These are phyloP conservation scores for Triangularia setosa DNA, from an alignment of 2,329 filamentous ascomycete species.

Conservation along the genomic window DNA sequence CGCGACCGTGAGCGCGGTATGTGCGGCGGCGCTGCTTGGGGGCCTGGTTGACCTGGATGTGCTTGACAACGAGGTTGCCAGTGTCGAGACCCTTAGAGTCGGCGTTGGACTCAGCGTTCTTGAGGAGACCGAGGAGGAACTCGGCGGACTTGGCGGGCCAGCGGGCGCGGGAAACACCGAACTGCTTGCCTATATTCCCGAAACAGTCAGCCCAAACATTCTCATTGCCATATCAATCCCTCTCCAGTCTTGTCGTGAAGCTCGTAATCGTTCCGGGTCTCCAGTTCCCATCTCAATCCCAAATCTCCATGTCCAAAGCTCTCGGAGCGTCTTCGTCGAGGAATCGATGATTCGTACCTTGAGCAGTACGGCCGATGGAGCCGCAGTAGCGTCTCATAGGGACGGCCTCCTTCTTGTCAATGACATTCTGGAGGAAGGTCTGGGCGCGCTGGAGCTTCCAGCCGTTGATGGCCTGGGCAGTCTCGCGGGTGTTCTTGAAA, in stretches of 20 bases:
- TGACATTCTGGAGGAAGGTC: constrained; percentile 96
- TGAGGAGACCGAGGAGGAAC: constrained; percentile 94
- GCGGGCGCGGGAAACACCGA: constrained; percentile 95
- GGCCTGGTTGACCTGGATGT: constrained; percentile 99
- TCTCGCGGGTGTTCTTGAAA: constrained; percentile 99
- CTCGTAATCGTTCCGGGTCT: neutral
- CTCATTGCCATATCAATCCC: constrained; percentile 21
- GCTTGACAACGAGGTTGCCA: constrained; percentile 96
- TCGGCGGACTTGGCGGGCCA: constrained; percentile 99
- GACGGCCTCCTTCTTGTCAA: constrained; percentile 94
- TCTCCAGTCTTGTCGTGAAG: neutral
- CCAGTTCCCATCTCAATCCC: neutral
- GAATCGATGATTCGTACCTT: constrained; percentile 69
- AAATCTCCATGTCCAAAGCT: neutral
- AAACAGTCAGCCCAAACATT: constrained; percentile 16
- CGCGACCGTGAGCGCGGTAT: constrained; percentile 99
- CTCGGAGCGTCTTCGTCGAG: neutral
- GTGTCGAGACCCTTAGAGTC: constrained; percentile 97
- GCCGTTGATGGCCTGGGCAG: constrained; percentile 98
- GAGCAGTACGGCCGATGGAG: constrained; percentile 89
- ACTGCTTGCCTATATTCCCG: constrained; percentile 78
- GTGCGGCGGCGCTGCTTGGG: constrained; percentile 98
- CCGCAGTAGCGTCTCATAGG: constrained; percentile 98
- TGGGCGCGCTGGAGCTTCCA: constrained; percentile 96
- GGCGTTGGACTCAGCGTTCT: constrained; percentile 96